phyloP scores from a whole-genome alignment of 164 flowering plant genomes.

The Stephania japonica region DNA sequence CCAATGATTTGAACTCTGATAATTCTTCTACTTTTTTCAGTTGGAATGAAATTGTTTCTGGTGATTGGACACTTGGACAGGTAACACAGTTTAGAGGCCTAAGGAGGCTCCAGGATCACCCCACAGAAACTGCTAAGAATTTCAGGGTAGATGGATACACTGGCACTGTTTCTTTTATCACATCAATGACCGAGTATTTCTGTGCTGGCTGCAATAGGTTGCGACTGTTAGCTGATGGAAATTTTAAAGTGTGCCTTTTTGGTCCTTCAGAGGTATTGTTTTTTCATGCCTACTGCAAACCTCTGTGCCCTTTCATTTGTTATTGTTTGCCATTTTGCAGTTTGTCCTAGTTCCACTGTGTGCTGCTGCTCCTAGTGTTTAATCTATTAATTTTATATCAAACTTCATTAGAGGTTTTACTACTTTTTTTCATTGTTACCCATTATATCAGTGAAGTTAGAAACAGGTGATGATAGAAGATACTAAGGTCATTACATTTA shows the following conservation, averaged over 20 bases:
- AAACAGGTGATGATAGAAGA: neutral
- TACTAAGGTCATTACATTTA: no score
- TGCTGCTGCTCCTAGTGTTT: neutral
- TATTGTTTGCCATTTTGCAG: neutral
- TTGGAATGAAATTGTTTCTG: slow-evolving; percentile 9
- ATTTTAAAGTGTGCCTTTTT: slow-evolving; percentile 95
- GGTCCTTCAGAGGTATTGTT: slow-evolving; percentile 89
- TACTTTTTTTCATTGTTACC: neutral
- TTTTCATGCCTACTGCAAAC: slow-evolving; percentile 2
- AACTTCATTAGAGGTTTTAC: neutral
- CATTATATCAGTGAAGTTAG: neutral
- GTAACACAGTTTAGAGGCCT: slow-evolving; percentile 39
- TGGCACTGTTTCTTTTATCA: slow-evolving; percentile 89
- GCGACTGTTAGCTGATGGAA: slow-evolving; percentile 93
- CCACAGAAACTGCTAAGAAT: slow-evolving; percentile 88
- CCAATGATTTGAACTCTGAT: slow-evolving; percentile 5
- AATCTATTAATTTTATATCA: neutral
- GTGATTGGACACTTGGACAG: slow-evolving; percentile 51
- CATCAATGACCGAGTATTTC: slow-evolving; percentile 98
- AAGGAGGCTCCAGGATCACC: slow-evolving; percentile 70
- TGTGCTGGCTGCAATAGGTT: slow-evolving; percentile 97
- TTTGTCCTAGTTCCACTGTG: no score
- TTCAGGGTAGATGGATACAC: slow-evolving; percentile 64
- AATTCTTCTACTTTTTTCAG: neutral
- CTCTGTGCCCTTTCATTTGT: neutral